phyloP scores from a whole-genome alignment of 257 asterid genomes.

The Nicotiana otophora region DNA sequence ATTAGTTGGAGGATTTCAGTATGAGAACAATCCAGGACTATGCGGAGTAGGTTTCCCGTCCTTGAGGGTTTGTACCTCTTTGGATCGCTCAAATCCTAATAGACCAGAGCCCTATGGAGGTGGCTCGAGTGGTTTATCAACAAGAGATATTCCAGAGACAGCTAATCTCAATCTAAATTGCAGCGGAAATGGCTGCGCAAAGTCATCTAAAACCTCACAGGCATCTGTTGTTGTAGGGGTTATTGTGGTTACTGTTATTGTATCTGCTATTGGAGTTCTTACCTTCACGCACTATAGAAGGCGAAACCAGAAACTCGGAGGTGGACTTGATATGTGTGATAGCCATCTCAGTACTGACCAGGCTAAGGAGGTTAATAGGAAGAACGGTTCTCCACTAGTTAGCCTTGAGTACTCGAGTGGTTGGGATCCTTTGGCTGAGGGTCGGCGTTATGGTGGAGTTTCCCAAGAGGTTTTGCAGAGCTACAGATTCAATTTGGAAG shows the following conservation, averaged over 20 bases:
- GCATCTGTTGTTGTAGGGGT: constrained; percentile 62
- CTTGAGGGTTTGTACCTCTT: constrained; percentile 43
- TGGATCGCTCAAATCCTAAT: constrained; percentile 31
- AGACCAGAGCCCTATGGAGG: constrained; percentile 63
- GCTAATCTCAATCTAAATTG: constrained; percentile 72
- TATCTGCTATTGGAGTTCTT: constrained; percentile 38
- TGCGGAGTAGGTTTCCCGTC: constrained; percentile 74
- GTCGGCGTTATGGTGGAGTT: constrained; percentile 53
- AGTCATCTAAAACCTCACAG: constrained; percentile 43
- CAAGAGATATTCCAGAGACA: constrained; percentile 71
- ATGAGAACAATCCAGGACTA: constrained; percentile 60
- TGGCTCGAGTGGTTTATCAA: constrained; percentile 35
- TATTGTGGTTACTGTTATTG: constrained; percentile 31
- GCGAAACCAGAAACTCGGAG: constrained; percentile 54
- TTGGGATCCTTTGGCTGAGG: constrained; percentile 94
- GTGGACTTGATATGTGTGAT: constrained; percentile 31
- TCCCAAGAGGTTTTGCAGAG: constrained; percentile 59
- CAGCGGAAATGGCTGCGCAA: constrained; percentile 46
- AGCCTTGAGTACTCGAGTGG: constrained; percentile 87
- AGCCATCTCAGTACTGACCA: constrained; percentile 38
- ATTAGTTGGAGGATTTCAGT: constrained; percentile 63
- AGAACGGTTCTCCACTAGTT: constrained; percentile 81
- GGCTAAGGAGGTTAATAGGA: constrained; percentile 37
- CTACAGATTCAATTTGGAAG: constrained; percentile 71
- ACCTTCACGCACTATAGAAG: constrained; percentile 43